Percentiles rank a stretch among this genome's conserved stretches.
phyloP scores from a whole-genome alignment of 208 protist species.

The Sergeia podlipaevii region DNA sequence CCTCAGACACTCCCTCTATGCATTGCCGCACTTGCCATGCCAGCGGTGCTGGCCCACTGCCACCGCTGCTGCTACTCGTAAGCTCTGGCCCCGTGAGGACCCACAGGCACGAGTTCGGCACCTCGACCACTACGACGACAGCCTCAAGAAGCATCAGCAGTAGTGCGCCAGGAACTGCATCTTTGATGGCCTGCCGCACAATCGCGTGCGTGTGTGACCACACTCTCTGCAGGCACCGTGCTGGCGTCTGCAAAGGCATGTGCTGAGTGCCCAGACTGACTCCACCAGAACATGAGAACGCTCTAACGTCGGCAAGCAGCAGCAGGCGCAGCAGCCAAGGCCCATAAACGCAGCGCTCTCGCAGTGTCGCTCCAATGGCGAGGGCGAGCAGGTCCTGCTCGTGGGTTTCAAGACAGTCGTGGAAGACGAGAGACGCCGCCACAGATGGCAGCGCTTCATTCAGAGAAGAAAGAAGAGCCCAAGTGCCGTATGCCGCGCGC shows the following conservation, averaged over 20 bases:
- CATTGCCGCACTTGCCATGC: slow-evolving; percentile 8
- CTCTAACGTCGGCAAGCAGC: slow-evolving; percentile 34
- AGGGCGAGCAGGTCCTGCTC: slow-evolving; percentile 38
- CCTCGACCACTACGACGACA: slow-evolving; percentile 9
- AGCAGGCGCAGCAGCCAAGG: slow-evolving; percentile 46
- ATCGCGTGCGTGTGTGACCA: slow-evolving; percentile 34
- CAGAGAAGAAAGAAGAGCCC: slow-evolving; percentile 24
- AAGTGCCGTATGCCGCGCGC: slow-evolving; percentile 21
- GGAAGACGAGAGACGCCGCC: slow-evolving; percentile 28
- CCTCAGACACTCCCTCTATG: slow-evolving; percentile 16
- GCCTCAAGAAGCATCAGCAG: slow-evolving; percentile 16
- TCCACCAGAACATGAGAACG: slow-evolving; percentile 13
- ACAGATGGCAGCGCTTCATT: slow-evolving; percentile 26
- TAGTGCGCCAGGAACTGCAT: neutral
- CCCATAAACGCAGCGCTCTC: slow-evolving; percentile 16
- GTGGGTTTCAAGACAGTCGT: slow-evolving; percentile 38
- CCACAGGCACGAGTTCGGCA: slow-evolving; percentile 18
- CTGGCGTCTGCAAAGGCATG: too few species aligned
- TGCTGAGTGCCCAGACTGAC: too few species aligned
- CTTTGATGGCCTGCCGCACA: slow-evolving; percentile 13
- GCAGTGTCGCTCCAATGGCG: slow-evolving; percentile 33
- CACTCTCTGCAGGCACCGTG: slow-evolving; percentile 28
- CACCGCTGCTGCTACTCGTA: neutral
- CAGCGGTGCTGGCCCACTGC: slow-evolving; percentile 18
- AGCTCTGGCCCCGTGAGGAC: slow-evolving; percentile 13